A percentile compares a stretch with the other conserved stretches of the same genome.
phyloP scores from a whole-genome alignment of 73 alveolate species.

The Paraurostyla sp. region DNA sequence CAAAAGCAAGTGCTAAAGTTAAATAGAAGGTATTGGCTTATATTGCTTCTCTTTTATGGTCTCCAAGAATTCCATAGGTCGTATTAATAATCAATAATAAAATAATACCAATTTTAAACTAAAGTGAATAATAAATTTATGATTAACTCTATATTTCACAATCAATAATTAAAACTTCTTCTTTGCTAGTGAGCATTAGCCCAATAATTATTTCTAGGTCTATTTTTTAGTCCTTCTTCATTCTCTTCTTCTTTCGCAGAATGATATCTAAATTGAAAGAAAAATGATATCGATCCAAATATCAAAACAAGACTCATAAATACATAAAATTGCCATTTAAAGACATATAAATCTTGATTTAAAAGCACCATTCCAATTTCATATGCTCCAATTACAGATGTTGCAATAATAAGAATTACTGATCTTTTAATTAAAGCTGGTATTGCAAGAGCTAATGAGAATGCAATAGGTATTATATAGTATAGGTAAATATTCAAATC shows the following conservation, averaged over 20 bases:
- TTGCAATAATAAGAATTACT: neutral
- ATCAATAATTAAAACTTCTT: no score
- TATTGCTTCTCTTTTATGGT: neutral
- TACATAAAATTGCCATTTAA: neutral
- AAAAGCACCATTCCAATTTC: neutral
- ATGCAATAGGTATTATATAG: neutral
- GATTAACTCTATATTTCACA: no score
- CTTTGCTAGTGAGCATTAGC: neutral
- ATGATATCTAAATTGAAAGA: neutral
- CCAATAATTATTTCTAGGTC: conserved; percentile 27
- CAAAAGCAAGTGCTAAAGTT: neutral
- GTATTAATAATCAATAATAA: no score
- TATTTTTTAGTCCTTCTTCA: neutral
- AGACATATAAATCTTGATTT: neutral
- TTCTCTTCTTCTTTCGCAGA: neutral
- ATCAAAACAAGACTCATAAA: neutral
- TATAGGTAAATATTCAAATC: neutral
- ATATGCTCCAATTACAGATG: conserved; percentile 14
- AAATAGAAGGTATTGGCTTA: neutral
- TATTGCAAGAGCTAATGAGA: neutral
- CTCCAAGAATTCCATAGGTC: conserved; percentile 24
- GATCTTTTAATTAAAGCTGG: neutral
- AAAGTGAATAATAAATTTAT: no score
- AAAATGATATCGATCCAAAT: neutral
- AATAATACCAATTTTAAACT: no score